Conservation (phyloP, 768 basidiomycete species). For the Fistulinella prunicolor region DNA sequence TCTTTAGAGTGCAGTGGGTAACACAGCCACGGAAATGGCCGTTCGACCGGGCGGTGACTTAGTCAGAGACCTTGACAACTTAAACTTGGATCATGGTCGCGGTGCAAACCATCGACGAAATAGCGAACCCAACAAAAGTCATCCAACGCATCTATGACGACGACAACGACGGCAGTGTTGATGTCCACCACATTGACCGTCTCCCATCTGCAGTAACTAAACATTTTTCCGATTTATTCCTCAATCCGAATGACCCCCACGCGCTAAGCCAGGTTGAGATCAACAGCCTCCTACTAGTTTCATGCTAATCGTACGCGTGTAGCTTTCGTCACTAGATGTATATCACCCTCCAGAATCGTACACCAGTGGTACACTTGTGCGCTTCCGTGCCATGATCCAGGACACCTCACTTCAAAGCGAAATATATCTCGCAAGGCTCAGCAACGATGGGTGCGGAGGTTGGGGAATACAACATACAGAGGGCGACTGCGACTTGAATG, state of each 20-base stretch:
- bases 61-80: not conserved
- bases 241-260: constrained; percentile 31
- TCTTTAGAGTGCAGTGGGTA: not conserved
- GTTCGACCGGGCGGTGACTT: not conserved
- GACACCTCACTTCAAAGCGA: constrained; percentile 74
- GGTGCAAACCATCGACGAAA: constrained; percentile 45
- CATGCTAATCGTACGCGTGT: constrained; percentile 3
- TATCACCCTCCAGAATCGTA: constrained; percentile 48
- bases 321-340: constrained; percentile 61
- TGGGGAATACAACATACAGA: constrained; percentile 59
- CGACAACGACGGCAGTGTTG: no score
- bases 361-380: constrained; percentile 55
- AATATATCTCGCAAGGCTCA: constrained; percentile 58
- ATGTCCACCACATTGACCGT: not conserved
- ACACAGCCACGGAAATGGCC: constrained; percentile 12
- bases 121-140: constrained; percentile 46
- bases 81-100: constrained; percentile 59
- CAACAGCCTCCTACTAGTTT: not conserved
- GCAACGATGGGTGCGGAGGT: constrained; percentile 54
- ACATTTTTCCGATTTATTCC: constrained; percentile 48
- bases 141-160: constrained; percentile 48
- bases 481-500: constrained; percentile 8
- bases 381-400: constrained; percentile 78
- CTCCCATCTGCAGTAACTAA: constrained; percentile 44
- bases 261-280: constrained; percentile 21